Conservation (phyloP, 192 early-diverging fungal species). For the Glomus cerebriforme region DNA sequence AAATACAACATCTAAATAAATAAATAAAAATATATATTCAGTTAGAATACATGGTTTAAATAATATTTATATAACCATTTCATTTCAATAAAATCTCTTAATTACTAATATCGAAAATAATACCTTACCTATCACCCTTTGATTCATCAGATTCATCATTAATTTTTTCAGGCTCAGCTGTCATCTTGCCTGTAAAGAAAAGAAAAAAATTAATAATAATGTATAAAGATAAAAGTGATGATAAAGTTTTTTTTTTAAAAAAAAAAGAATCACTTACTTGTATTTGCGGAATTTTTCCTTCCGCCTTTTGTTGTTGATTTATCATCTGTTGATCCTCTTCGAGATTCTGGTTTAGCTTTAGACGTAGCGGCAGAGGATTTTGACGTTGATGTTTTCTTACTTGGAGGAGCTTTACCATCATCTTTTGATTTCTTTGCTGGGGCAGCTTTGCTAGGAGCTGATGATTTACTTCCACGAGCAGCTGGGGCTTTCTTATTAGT, state of each 20-base stretch:
- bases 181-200: neutral
- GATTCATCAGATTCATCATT: slow-evolving; percentile 1
- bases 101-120: neutral
- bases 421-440: slow-evolving; percentile 11
- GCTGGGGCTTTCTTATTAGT: neutral
- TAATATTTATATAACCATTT: no score
- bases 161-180: neutral
- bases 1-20: slow-evolving; percentile 63
- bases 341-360: neutral
- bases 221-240: no score
- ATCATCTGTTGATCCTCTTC: slow-evolving; percentile 18
- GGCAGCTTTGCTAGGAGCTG: slow-evolving; percentile 1
- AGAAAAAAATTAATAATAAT: neutral
- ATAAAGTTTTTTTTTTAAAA: neutral
- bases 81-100: no score
- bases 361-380: neutral
- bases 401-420: neutral
- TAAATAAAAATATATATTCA: neutral
- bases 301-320: neutral
- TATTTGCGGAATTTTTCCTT: neutral
- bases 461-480: neutral
- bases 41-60: neutral
- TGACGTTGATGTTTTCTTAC: slow-evolving; percentile 17
- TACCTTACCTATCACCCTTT: slow-evolving; percentile 16
- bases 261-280: neutral